Percentiles rank a stretch among this genome's conserved stretches.
Evolutionary conservation across 768 basidiomycete species (phyloP).

Genomic region (Termitomyces heimii): DNA sequence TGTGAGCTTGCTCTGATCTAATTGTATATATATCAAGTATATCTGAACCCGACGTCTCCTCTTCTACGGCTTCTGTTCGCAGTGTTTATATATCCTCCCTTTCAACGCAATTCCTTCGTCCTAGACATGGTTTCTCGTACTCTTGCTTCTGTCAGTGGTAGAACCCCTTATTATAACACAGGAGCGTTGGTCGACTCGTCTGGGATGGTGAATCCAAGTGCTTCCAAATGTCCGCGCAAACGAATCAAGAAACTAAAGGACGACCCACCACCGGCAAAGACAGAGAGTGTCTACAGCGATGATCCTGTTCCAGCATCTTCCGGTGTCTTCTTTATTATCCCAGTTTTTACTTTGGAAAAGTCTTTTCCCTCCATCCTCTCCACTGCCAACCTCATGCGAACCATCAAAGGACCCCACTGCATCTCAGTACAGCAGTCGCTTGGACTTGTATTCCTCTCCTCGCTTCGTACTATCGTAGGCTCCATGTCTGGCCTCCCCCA

Average conservation of each 20-base stretch:
- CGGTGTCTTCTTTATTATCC: constrained; percentile 6
- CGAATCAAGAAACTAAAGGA: constrained; percentile 6
- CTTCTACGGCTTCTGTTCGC: neutral
- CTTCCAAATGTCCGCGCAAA: constrained; percentile 1
- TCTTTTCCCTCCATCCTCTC: constrained; percentile 30
- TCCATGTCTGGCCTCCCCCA: constrained; percentile 13
- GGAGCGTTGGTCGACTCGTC: neutral
- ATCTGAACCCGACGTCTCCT: neutral
- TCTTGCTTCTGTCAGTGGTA: constrained; percentile 9
- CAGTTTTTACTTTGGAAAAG: constrained; percentile 23
- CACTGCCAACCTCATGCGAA: constrained; percentile 21
- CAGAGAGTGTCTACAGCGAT: constrained; percentile 19
- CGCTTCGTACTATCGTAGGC: constrained; percentile 11
- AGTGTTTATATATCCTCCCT: neutral
- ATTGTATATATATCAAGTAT: neutral
- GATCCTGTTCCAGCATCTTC: constrained; percentile 20
- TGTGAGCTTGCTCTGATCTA: neutral
- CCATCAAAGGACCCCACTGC: constrained; percentile 11
- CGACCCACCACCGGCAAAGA: constrained; percentile 9
- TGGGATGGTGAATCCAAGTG: neutral
- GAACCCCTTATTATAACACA: neutral
- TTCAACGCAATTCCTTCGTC: neutral
- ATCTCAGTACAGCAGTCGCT: constrained; percentile 6
- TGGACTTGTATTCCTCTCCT: constrained; percentile 13
- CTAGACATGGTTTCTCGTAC: neutral